Percentiles rank a stretch among this genome's conserved stretches.
phyloP scores from a whole-genome alignment of 768 basidiomycete genomes.

The Cystofilobasidium ferigula region DNA sequence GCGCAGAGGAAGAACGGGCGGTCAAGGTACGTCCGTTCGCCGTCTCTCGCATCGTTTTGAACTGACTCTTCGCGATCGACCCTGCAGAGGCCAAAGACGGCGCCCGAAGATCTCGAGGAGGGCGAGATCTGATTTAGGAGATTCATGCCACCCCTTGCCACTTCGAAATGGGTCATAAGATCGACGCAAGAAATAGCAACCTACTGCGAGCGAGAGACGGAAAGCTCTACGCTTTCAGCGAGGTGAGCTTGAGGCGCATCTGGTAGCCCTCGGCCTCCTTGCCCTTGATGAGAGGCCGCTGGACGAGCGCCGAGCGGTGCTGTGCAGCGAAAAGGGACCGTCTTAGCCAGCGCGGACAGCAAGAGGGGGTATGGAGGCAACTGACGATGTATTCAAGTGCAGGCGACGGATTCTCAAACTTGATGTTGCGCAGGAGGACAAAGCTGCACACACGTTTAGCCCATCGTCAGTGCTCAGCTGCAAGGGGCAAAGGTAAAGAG shows the following conservation, averaged over 20 bases:
- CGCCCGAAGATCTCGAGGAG: neutral
- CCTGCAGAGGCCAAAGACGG: no score
- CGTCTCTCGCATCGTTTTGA: no score
- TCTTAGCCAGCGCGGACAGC: neutral
- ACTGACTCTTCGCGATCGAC: no score
- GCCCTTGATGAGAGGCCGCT: slow-evolving; percentile 15
- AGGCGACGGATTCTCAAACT: neutral
- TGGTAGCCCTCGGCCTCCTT: slow-evolving; percentile 21
- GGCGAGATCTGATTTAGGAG: slow-evolving; percentile 22
- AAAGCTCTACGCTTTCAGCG: no score
- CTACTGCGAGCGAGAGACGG: no score
- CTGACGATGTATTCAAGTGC: slow-evolving; percentile 5
- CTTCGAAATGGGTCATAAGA: no score
- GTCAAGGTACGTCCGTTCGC: no score
- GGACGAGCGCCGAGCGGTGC: slow-evolving; percentile 12
- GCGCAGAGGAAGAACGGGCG: no score
- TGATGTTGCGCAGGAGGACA: neutral
- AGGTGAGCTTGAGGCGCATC: slow-evolving; percentile 16
- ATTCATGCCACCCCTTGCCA: no score
- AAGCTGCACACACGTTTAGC: neutral
- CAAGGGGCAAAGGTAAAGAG: neutral
- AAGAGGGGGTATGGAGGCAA: neutral
- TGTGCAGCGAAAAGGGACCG: neutral
- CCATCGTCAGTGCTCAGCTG: neutral
- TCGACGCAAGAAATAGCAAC: no score